Evolutionary conservation across 2,329 filamentous ascomycete genomes (phyloP).

Genomic region (Nothophaeocryptopus gaeumannii): DNA sequence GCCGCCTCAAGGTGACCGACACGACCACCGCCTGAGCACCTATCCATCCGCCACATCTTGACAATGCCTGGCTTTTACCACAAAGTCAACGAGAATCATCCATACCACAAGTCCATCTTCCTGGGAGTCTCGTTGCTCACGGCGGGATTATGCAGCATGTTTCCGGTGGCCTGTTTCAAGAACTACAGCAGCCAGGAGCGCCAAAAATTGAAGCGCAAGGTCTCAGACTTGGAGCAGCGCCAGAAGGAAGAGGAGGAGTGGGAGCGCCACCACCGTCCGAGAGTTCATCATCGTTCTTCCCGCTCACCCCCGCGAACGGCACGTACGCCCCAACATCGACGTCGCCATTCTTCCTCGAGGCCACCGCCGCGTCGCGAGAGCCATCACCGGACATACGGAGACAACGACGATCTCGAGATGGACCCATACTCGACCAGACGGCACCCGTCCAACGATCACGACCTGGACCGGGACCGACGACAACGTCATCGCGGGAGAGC

Average conservation of each 20-base stretch:
- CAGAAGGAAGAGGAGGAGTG: constrained; percentile 28
- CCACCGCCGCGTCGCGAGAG: constrained; percentile 22
- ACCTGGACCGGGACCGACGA: constrained; percentile 29
- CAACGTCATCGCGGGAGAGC: constrained; percentile 30
- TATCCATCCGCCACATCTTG: constrained; percentile 4
- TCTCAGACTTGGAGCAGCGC: constrained; percentile 26
- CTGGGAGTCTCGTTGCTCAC: constrained; percentile 28
- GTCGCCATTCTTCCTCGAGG: constrained; percentile 24
- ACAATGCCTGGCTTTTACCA: constrained; percentile 29
- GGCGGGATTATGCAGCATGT: constrained; percentile 36
- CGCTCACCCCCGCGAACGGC: constrained; percentile 29
- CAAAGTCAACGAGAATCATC: constrained; percentile 32
- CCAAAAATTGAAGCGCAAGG: constrained; percentile 24
- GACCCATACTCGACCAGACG: constrained; percentile 16
- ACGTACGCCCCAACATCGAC: constrained; percentile 20
- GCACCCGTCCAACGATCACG: constrained; percentile 25
- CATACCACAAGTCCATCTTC: constrained; percentile 35
- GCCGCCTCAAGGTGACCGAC: constrained; percentile 2
- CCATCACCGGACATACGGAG: constrained; percentile 21
- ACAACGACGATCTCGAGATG: constrained; percentile 26
- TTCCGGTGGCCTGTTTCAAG: constrained; percentile 37
- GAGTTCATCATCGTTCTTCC: constrained; percentile 28
- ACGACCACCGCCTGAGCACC: constrained; percentile 15
- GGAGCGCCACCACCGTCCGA: constrained; percentile 22
- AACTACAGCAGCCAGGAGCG: constrained; percentile 35